These are phyloP conservation scores for Meyerozyma athensensis DNA, from an alignment of 1,139 yeast genomes.

Conservation along the genomic window DNA sequence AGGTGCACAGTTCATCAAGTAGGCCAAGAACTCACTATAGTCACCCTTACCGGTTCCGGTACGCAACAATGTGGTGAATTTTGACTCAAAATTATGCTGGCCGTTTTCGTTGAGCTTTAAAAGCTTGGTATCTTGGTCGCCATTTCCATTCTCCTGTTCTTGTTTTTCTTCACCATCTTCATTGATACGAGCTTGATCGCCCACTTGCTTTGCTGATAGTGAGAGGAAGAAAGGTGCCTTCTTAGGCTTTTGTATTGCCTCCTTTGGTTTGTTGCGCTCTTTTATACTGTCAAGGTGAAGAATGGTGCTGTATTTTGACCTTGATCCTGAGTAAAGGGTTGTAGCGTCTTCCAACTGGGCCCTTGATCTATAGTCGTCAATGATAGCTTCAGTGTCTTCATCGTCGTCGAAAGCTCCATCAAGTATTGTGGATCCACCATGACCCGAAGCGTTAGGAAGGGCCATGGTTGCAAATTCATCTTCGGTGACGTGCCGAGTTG, in stretches of 20 bases:
- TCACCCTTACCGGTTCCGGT: conserved; percentile 39
- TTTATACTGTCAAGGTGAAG: conserved; percentile 80
- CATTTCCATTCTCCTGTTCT: conserved; percentile 11
- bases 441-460: conserved; percentile 78
- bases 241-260: conserved; percentile 82
- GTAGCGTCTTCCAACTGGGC: conserved; percentile 64
- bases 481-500: conserved; percentile 75
- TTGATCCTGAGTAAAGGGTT: conserved; percentile 74
- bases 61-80: conserved; percentile 65
- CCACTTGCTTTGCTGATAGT: conserved; percentile 58
- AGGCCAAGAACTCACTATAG: conserved; percentile 47
- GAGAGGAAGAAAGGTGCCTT: conserved; percentile 79
- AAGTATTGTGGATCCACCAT: conserved; percentile 67
- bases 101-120: conserved; percentile 23
- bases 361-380: conserved; percentile 45
- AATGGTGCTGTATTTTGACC: conserved; percentile 73
- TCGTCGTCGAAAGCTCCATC: conserved; percentile 63
- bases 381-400: conserved; percentile 24
- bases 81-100: conserved; percentile 55
- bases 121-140: conserved; percentile 22
- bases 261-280: conserved; percentile 83
- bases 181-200: conserved; percentile 63
- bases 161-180: conserved; percentile 35
- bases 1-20: conserved; percentile 65
- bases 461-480: conserved; percentile 58